A percentile compares a stretch with the other conserved stretches of the same genome.
phyloP scores from a whole-genome alignment of 2,329 filamentous ascomycete species.

The Tolypocladium cylindrosporum region DNA sequence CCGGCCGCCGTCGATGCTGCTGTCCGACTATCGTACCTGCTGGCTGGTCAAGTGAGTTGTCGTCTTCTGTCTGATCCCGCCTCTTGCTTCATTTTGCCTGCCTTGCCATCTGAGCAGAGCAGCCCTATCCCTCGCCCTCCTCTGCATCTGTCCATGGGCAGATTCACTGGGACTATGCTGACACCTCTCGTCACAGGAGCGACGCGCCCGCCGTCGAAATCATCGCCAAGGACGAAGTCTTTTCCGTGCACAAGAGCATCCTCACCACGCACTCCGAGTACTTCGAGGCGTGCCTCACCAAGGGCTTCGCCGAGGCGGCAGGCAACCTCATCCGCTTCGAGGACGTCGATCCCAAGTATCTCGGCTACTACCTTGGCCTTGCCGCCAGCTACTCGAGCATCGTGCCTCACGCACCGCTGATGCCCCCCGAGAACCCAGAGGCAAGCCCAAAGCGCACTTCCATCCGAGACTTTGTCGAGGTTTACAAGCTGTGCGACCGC shows the following conservation, averaged over 20 bases:
- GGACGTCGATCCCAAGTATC: constrained; percentile 21
- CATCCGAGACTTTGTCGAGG: constrained; percentile 22
- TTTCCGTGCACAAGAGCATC: constrained; percentile 18
- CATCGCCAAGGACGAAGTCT: constrained; percentile 16
- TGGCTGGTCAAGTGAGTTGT: constrained; percentile 23
- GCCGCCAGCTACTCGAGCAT: constrained; percentile 24
- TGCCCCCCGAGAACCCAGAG: constrained; percentile 14
- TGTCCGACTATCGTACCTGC: constrained; percentile 19
- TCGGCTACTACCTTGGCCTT: constrained; percentile 23
- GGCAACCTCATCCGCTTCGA: constrained; percentile 18
- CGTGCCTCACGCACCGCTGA: constrained; percentile 16
- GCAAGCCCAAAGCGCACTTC: constrained; percentile 13
- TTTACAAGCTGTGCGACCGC: constrained; percentile 26
- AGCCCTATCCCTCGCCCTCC: no score
- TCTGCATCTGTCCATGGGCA: background rate
- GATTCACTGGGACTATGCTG: background rate
- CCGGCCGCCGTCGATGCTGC: constrained; percentile 12
- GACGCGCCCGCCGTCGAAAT: constrained; percentile 20
- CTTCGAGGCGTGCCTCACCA: constrained; percentile 17
- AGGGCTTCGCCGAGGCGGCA: constrained; percentile 16
- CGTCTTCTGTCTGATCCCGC: background rate
- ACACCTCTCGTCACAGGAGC: constrained; percentile 9
- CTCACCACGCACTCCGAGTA: constrained; percentile 23
- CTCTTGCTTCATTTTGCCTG: background rate
- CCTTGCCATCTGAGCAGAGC: background rate